These are phyloP conservation scores for Solanum ahanhuiri DNA, from an alignment of 257 asterid species.

Conservation along the genomic window DNA sequence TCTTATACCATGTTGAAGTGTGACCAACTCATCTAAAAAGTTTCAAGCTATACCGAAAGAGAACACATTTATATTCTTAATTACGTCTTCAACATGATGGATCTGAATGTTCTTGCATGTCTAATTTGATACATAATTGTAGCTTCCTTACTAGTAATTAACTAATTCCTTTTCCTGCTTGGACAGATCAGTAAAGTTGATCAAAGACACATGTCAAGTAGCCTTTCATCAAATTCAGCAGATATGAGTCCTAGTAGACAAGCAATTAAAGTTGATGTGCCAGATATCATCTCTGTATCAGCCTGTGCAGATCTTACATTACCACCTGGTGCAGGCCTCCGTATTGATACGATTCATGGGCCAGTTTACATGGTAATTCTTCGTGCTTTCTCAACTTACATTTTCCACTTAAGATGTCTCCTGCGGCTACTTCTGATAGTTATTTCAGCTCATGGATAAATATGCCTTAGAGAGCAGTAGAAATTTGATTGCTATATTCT, in stretches of 20 bases:
- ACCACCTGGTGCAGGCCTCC: slow-evolving; percentile 95
- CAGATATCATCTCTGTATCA: slow-evolving; percentile 64
- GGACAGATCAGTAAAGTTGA: slow-evolving; percentile 50
- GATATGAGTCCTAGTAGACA: slow-evolving; percentile 30
- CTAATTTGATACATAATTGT: not conserved
- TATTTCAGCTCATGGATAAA: not conserved
- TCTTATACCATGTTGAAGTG: not conserved
- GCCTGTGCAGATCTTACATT: slow-evolving; percentile 92
- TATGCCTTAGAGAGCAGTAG: not conserved
- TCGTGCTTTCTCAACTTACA: not conserved
- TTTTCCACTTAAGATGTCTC: not conserved
- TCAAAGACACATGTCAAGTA: slow-evolving; percentile 36
- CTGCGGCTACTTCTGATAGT: not conserved
- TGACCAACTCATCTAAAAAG: not conserved
- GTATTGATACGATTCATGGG: slow-evolving; percentile 68
- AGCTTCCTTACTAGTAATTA: not conserved
- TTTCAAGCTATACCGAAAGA: not conserved
- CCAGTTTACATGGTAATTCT: slow-evolving; percentile 66
- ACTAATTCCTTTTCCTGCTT: not conserved
- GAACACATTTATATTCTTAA: not conserved
- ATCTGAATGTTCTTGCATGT: not conserved
- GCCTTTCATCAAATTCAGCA: slow-evolving; percentile 53
- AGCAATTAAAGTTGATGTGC: slow-evolving; percentile 53
- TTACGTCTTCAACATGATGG: not conserved
- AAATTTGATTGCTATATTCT: not conserved